Evolutionary conservation across 1,284 basidiomycete genomes (phyloP).

Genomic region (Schizophyllum commune): DNA sequence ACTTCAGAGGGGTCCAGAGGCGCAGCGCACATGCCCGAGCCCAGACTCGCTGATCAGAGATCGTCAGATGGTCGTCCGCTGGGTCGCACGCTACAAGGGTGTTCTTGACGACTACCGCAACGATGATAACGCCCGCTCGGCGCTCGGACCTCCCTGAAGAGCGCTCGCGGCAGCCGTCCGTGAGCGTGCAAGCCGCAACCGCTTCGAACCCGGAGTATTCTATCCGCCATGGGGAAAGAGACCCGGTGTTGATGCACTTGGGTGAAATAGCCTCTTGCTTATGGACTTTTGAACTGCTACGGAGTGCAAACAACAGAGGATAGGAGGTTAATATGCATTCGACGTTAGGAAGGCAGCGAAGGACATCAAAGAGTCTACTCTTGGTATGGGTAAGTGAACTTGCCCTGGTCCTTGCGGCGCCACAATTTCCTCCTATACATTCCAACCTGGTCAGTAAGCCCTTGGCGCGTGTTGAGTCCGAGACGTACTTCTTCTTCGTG

Average conservation of each 20-base stretch:
- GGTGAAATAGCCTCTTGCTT: too few relatives aligned
- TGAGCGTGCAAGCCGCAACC: too few relatives aligned
- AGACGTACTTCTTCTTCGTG: conserved; percentile 81
- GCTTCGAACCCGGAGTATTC: too few relatives aligned
- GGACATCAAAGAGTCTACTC: conserved; percentile 38
- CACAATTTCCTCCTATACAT: conserved; percentile 76
- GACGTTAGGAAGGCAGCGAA: neutral
- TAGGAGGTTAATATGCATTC: neutral
- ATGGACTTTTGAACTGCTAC: neutral
- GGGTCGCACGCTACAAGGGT: too few relatives aligned
- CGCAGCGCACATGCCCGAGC: neutral
- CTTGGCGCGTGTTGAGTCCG: neutral
- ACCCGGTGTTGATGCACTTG: too few relatives aligned
- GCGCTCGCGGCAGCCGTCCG: too few relatives aligned
- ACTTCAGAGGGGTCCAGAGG: too few relatives aligned
- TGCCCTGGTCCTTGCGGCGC: conserved; percentile 80
- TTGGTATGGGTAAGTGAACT: conserved; percentile 82
- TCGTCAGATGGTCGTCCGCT: neutral
- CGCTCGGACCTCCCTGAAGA: too few relatives aligned
- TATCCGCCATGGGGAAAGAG: too few relatives aligned
- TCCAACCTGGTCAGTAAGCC: neutral
- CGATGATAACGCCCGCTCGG: neutral
- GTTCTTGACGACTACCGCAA: neutral
- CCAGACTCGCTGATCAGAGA: neutral
- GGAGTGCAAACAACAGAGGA: neutral